These are phyloP conservation scores for Phoma herbarum DNA, from an alignment of 2,329 filamentous ascomycete species.

Conservation along the genomic window DNA sequence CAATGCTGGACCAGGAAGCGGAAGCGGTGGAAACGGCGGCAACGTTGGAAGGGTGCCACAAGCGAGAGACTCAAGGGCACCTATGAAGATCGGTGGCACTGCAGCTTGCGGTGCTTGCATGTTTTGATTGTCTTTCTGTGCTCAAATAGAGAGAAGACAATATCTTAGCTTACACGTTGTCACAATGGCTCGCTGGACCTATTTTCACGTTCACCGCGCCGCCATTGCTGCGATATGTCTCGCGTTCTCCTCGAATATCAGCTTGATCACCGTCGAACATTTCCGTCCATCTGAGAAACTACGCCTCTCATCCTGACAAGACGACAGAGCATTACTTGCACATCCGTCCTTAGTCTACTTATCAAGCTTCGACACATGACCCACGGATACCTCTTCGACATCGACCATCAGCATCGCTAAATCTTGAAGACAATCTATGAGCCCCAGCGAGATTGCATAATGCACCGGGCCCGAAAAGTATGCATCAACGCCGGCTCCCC, in stretches of 20 bases:
- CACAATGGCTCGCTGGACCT: too few relatives aligned
- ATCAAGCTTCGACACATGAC: neutral
- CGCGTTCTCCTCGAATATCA: neutral
- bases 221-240: neutral
- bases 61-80: constrained; percentile 38
- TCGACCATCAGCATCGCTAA: neutral
- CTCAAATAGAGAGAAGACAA: neutral
- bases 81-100: constrained; percentile 39
- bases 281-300: too few relatives aligned
- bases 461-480: neutral
- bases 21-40: constrained; percentile 23
- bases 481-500: neutral
- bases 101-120: constrained; percentile 45
- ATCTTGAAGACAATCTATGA: neutral
- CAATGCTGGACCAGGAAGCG: constrained; percentile 29
- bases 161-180: neutral
- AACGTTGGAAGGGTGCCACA: constrained; percentile 33
- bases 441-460: neutral
- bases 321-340: neutral
- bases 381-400: neutral
- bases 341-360: neutral
- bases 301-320: neutral
- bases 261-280: neutral
- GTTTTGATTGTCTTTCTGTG: constrained; percentile 9
- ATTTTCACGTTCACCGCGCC: neutral